Conservation (phyloP, 106 monocot genomes). For the Allium fistulosum region DNA sequence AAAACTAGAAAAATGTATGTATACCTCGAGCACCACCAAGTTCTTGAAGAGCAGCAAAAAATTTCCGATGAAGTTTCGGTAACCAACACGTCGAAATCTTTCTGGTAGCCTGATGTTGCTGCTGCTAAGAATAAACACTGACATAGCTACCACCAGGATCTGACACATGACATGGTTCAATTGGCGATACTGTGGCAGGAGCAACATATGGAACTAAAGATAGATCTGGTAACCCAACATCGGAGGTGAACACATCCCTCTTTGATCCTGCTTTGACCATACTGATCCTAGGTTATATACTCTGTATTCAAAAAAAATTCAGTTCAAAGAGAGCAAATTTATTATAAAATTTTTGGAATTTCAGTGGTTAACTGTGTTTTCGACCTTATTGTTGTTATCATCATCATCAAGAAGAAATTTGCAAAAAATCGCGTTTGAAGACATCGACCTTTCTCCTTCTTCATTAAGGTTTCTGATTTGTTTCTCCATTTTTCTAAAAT, state of each 20-base stretch:
- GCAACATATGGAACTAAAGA: slow-evolving; percentile 24
- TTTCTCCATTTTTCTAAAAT: slow-evolving; percentile 28
- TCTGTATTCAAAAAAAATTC: slow-evolving; percentile 5
- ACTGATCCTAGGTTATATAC: slow-evolving; percentile 12
- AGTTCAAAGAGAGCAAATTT: neutral
- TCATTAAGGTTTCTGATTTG: slow-evolving; percentile 41
- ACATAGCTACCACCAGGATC: neutral
- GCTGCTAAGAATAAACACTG: slow-evolving; percentile 4
- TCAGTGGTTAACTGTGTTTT: neutral
- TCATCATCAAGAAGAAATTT: slow-evolving; percentile 27
- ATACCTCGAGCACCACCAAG: slow-evolving; percentile 89
- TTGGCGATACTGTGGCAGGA: neutral
- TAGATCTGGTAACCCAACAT: slow-evolving; percentile 23
- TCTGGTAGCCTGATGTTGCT: slow-evolving; percentile 30
- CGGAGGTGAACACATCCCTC: slow-evolving; percentile 22
- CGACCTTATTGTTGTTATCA: neutral
- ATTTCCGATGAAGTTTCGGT: slow-evolving; percentile 84
- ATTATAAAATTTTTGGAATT: neutral
- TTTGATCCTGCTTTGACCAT: slow-evolving; percentile 27
- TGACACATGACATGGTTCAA: slow-evolving; percentile 6
- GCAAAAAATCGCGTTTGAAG: slow-evolving; percentile 69
- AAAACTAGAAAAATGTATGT: no score
- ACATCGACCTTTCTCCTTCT: slow-evolving; percentile 71
- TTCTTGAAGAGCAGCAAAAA: slow-evolving; percentile 61
- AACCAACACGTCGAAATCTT: slow-evolving; percentile 96